Base-by-base conservation (phyloP, 345 rosid genomes). In the Eucalyptus melliodora region DNA sequence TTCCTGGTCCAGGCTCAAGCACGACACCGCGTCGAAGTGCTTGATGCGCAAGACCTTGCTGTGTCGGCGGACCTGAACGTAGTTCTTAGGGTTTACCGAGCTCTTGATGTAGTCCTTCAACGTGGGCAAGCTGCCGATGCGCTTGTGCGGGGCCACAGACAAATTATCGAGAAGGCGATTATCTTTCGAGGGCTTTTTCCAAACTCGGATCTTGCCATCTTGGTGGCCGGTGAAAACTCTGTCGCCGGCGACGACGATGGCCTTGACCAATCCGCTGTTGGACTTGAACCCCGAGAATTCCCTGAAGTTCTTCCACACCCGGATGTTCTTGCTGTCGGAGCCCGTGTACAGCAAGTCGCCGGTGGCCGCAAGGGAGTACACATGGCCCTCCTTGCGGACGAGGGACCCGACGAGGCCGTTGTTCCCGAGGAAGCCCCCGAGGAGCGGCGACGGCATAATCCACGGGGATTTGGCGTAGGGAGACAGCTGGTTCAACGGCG, bases 21-120 rank as follows among this genome's bases (percentile, higher is more conserved):
- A 94, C 16, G 96, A 94, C 19, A 95, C 93, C 11, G 96, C 94
- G 21, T 94, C 96, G 87, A 87, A 93, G 87, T 95, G 96, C 91
- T 86, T 91, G 88, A 94, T 94, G 31, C 91, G 89, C 15, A 93
- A 89, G n/a, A 86, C 94, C 77, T 88, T 93, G 56, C 90, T 87
- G 72, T 86, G 86, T 14, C 94, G 89, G 23, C 94, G 92, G 9
- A 91, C 93, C 88, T 92, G 90, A 4, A 94, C 93, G 91, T 94
- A 94, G 89, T 93, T 93, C 53, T 93, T 92, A 6, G 96, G 95
- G 53, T 92, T 94, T 1, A 94, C 50, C 0, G 96, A 92, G 88
- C 93, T 90, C 85, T 86, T 92, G 8, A 94, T 56, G 50, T 5
- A 89, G 40, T 94, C 94, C 82, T 93, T 92, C 19, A 92, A 89